These are phyloP conservation scores for Pseudocercospora vitis DNA, from an alignment of 2,329 filamentous ascomycete genomes.

Conservation along the genomic window DNA sequence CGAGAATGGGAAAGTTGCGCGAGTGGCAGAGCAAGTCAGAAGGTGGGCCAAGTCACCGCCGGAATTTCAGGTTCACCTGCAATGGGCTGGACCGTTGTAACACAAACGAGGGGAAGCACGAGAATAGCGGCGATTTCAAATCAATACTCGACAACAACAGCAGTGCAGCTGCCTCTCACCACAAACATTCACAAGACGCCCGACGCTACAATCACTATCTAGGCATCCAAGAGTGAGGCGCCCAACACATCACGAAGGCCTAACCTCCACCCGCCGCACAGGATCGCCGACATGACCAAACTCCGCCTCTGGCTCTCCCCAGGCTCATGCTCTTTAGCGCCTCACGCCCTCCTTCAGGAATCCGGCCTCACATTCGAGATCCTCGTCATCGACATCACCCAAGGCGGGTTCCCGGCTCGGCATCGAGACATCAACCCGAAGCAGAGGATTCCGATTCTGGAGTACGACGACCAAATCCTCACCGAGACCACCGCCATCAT, in stretches of 20 bases:
- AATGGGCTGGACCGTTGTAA: no score
- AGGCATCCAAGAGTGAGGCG: background rate
- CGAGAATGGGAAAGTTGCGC: background rate
- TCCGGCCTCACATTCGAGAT: conserved; percentile 7
- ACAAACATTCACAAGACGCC: no score
- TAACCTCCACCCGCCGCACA: background rate
- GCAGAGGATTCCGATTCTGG: conserved; percentile 8
- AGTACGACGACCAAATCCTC: conserved; percentile 7
- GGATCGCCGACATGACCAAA: background rate
- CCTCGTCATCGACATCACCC: background rate
- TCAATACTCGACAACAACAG: no score
- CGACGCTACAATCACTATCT: background rate
- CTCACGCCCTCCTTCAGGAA: conserved; percentile 1
- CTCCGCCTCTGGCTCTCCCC: conserved; percentile 4
- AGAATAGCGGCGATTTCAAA: no score
- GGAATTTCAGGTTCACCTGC: background rate
- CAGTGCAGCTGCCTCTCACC: no score
- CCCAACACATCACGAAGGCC: background rate
- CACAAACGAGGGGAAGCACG: background rate
- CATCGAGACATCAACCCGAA: conserved; percentile 12
- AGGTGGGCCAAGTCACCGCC: background rate
- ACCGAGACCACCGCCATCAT: conserved; percentile 14
- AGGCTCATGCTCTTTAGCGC: background rate
- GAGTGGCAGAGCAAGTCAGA: background rate
- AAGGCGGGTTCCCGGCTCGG: conserved; percentile 1